Conservation (phyloP, 495 filamentous ascomycete genomes). For the Aspergillus saccharolyticus region DNA sequence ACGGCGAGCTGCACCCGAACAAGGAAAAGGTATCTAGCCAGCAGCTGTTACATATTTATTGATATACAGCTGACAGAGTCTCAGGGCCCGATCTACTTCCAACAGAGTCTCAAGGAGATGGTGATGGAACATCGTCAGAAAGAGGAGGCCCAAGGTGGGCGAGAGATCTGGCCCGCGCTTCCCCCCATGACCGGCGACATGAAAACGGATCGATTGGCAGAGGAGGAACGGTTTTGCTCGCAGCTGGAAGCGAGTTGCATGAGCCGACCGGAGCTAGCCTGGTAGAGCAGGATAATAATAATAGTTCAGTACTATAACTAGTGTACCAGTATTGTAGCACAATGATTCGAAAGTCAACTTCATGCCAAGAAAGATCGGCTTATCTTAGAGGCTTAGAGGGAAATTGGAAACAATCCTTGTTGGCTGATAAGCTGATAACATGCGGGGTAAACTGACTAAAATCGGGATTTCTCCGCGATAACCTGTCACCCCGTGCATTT, state of each 20-base stretch:
- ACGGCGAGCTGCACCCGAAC: constrained; percentile 46
- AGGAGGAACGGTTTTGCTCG: constrained; percentile 28
- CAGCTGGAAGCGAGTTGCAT: constrained; percentile 24
- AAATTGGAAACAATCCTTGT: neutral
- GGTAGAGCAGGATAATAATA: constrained; percentile 13
- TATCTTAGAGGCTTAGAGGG: neutral
- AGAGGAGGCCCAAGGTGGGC: constrained; percentile 31
- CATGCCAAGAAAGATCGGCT: neutral
- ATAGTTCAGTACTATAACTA: no score
- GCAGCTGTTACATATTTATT: neutral
- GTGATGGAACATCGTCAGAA: constrained; percentile 34
- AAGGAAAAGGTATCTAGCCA: constrained; percentile 34
- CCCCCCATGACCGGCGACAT: neutral
- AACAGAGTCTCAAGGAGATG: constrained; percentile 33
- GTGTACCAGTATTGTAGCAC: no score
- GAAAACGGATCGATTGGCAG: constrained; percentile 15
- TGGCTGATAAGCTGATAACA: neutral
- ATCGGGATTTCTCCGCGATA: neutral
- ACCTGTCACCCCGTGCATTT: neutral
- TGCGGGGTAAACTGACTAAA: neutral
- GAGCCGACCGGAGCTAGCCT: constrained; percentile 19
- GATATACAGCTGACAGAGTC: neutral
- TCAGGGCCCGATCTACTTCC: constrained; percentile 40
- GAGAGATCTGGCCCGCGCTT: constrained; percentile 38
- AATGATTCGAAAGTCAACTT: neutral